Evolutionary conservation across 768 basidiomycete genomes (phyloP).

Genomic region (Tremella yokohamensis): DNA sequence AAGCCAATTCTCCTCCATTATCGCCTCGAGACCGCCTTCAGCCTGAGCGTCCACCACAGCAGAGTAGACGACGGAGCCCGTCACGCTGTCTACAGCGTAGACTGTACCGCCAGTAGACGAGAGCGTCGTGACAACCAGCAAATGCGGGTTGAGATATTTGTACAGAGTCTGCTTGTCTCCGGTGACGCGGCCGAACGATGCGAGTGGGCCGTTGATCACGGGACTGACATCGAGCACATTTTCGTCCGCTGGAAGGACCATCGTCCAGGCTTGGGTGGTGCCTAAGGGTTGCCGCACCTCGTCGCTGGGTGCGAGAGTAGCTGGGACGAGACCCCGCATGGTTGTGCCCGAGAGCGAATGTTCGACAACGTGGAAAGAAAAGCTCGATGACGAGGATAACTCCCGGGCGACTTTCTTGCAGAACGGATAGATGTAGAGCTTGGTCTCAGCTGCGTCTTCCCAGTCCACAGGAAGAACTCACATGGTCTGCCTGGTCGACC

Average conservation of each 20-base stretch:
- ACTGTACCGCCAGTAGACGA: conserved; percentile 59
- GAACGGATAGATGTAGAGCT: conserved; percentile 48
- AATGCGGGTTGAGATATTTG: conserved; percentile 85
- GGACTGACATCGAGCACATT: conserved; percentile 58
- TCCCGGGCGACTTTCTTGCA: conserved; percentile 44
- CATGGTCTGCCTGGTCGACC: conserved; percentile 23
- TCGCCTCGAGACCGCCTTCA: conserved; percentile 57
- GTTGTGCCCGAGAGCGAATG: neutral
- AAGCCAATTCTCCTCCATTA: conserved; percentile 85
- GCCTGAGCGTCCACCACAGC: conserved; percentile 56
- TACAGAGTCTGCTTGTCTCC: conserved; percentile 85
- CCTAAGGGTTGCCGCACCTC: conserved; percentile 40
- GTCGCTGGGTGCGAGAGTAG: neutral
- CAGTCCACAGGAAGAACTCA: conserved; percentile 13
- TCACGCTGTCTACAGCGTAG: conserved; percentile 73
- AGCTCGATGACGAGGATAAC: conserved; percentile 24
- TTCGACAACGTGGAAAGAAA: neutral
- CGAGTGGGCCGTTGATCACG: conserved; percentile 57
- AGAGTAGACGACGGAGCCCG: conserved; percentile 72
- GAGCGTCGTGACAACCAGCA: conserved; percentile 64
- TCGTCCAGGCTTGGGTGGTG: conserved; percentile 67
- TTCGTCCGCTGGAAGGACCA: conserved; percentile 59
- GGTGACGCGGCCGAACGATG: conserved; percentile 76
- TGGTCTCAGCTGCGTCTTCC: conserved; percentile 1
- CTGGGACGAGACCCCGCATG: neutral